Base-by-base conservation (phyloP, 2,329 filamentous ascomycete genomes). In the Cercospora brassicicola region DNA sequence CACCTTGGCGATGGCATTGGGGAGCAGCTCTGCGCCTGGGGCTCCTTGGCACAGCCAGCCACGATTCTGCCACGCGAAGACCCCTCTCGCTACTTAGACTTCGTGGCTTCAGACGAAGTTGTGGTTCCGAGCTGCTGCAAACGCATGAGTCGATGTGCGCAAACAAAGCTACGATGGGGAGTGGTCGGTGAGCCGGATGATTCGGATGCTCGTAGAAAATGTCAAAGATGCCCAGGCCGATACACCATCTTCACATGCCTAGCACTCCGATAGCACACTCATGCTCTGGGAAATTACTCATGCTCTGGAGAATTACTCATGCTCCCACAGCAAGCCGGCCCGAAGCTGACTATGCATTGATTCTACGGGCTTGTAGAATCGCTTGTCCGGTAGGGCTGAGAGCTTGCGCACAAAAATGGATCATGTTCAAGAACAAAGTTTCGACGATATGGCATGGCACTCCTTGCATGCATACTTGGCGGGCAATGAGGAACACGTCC, bases 41-140 rank as follows among this genome's bases (percentile, higher is more conserved):
- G 13, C 55, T 59, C 55, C 55, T 59, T 59, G 55, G 55, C 55
- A 23, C 30, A 59, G 55, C 55, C 28, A 59, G 55, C 55, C 55
- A 36, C 55, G 55, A 59, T n/a, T 59, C 55, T 36, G 18, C 31
- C 55, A 59, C 31, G 18, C 55, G 55, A 36, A n/a, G 28, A 23
- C 18, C 55, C 31, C 55, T 36, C 55, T 59, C 30, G 30, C 55
- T 36, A 59, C 55, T 36, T 33, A 33, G 30, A 59, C 55, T 36
- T 33, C 30, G 31, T 36, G 55, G 55, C 28, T 59, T 36, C 10
- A 8, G 7, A 18, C 8, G 55, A 31, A 23, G 11, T 9, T 59
- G 18, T 20, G 55, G 13, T 20, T 13, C 23, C 23, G 11, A 28
- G 23, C 48, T 28, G 48, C 23, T 28, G 48, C 48, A 55, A 55